These are phyloP conservation scores for Diaporthe citriasiana DNA, from an alignment of 2,329 filamentous ascomycete species.

Conservation along the genomic window DNA sequence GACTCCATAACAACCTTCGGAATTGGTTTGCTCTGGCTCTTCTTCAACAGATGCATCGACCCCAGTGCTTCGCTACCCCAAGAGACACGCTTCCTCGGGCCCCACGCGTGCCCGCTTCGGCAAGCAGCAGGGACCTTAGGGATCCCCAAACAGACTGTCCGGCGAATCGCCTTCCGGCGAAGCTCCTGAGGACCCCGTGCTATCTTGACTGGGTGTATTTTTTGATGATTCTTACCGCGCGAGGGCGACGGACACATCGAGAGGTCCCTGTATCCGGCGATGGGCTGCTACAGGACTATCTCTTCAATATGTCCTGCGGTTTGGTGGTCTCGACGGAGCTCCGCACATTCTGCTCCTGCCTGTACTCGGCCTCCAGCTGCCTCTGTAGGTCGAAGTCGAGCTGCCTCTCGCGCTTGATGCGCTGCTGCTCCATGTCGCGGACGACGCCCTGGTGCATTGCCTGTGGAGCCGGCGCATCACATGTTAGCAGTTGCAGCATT, in stretches of 20 bases:
- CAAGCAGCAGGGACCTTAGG: neutral
- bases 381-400: conserved; percentile 95
- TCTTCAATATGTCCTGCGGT: conserved; percentile 8
- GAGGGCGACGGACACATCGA: neutral
- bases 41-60: neutral
- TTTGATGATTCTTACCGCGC: neutral
- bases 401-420: conserved; percentile 89
- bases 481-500: conserved; percentile 14
- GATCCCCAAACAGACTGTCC: too few relatives aligned
- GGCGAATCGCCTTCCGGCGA: rapidly evolving
- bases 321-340: conserved; percentile 51
- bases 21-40: neutral
- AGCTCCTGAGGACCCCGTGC: neutral
- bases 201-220: neutral
- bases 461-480: conserved; percentile 58
- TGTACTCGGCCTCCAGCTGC: conserved; percentile 88
- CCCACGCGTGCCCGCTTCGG: neutral
- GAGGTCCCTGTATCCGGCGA: neutral
- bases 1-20: neutral
- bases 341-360: conserved; percentile 85
- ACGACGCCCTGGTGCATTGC: conserved; percentile 97
- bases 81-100: neutral
- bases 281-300: neutral
- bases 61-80: too few relatives aligned
- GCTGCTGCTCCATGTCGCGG: conserved; percentile 94